Percentiles rank a stretch among this genome's conserved stretches.
Evolutionary conservation across 83 land plant genomes (phyloP).

Genomic region (Diphasiastrum complanatum): DNA sequence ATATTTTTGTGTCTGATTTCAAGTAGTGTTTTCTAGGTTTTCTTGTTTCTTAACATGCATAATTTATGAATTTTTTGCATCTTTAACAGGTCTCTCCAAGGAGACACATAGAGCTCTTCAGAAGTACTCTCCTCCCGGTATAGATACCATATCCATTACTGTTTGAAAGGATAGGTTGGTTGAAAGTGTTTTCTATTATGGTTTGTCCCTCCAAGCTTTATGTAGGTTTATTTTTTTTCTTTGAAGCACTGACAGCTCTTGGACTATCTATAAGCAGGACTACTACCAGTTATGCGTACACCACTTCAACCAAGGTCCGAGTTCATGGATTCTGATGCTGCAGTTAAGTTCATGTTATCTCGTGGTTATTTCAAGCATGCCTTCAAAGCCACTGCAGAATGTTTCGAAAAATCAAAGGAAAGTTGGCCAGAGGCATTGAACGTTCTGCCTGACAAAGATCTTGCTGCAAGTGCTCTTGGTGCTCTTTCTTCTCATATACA

Average conservation of each 20-base stretch:
- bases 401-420: background rate
- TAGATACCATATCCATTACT: background rate
- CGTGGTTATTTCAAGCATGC: constrained; percentile 61
- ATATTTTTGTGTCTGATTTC: no score
- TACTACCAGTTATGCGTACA: constrained; percentile 42
- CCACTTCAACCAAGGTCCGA: constrained; percentile 42
- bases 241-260: background rate
- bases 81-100: constrained; percentile 64
- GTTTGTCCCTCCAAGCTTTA: constrained; percentile 2
- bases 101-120: constrained; percentile 61
- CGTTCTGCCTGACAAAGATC: constrained; percentile 24
- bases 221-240: background rate
- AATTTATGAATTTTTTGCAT: background rate
- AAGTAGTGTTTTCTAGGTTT: no score
- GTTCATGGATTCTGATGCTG: constrained; percentile 47
- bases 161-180: no score
- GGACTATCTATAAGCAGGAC: constrained; percentile 34
- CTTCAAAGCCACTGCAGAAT: background rate
- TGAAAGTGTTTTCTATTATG: background rate
- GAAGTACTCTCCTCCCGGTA: constrained; percentile 55
- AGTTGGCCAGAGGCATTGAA: constrained; percentile 42
- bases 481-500: constrained; percentile 60
- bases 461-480: constrained; percentile 64
- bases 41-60: background rate
- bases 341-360: constrained; percentile 36